Evolutionary conservation across 202 grass and related monocot species (phyloP).

Genomic region (Panicum hallii): DNA sequence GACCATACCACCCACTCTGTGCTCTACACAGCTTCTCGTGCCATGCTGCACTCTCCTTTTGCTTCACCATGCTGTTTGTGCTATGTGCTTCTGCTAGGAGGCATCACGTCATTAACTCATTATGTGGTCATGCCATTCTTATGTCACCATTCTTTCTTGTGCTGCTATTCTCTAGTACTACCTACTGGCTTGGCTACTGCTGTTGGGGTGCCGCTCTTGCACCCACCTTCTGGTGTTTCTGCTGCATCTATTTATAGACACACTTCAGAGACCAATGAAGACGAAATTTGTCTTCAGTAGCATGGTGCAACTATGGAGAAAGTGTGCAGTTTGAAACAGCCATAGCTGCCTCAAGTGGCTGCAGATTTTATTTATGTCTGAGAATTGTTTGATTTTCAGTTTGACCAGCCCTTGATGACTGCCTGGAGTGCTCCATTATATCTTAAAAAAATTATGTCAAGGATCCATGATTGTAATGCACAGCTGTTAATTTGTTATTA

Average conservation of each 20-base stretch:
- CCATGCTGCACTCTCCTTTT: slow-evolving; percentile 1
- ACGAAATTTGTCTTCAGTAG: background rate
- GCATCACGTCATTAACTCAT: background rate
- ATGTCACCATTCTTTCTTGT: slow-evolving; percentile 1
- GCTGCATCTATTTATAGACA: background rate
- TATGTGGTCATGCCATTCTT: slow-evolving; percentile 8
- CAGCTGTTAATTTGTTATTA: background rate
- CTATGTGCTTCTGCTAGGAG: slow-evolving; percentile 22
- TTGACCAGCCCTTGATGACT: slow-evolving; percentile 20
- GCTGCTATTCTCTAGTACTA: slow-evolving; percentile 1
- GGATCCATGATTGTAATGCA: background rate
- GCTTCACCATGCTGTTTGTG: background rate
- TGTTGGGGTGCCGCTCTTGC: background rate
- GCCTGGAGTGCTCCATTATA: slow-evolving; percentile 12
- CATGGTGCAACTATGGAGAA: background rate
- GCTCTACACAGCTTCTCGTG: slow-evolving; percentile 7
- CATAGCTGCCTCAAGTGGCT: slow-evolving; percentile 5
- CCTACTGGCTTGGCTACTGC: background rate
- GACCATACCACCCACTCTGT: slow-evolving; percentile 1
- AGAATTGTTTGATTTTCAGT: slow-evolving; percentile 33
- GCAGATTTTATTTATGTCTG: slow-evolving; percentile 5
- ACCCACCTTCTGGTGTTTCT: background rate
- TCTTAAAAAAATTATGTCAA: background rate
- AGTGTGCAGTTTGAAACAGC: background rate
- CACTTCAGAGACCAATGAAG: background rate